Evolutionary conservation across 495 filamentous ascomycete genomes (phyloP).

Genomic region (Xylaria flabelliformis): DNA sequence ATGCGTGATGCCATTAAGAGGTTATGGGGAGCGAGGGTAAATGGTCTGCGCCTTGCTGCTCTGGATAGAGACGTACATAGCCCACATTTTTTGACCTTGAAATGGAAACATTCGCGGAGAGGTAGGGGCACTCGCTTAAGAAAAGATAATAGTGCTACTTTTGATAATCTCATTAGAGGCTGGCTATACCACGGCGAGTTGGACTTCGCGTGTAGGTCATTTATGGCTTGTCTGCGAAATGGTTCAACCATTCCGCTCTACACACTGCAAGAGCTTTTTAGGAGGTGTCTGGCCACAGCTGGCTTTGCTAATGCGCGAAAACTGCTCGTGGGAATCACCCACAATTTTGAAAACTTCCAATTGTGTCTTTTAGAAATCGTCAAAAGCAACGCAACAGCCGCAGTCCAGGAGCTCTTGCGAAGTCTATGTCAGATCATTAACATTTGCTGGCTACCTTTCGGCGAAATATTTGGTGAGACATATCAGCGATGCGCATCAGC

Average conservation of each 20-base stretch:
- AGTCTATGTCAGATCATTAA: constrained; percentile 33
- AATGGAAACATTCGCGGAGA: background rate
- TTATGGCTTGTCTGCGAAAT: constrained; percentile 43
- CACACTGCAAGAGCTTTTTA: constrained; percentile 44
- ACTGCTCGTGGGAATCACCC: constrained; percentile 38
- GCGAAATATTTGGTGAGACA: constrained; percentile 23
- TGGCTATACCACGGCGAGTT: constrained; percentile 47
- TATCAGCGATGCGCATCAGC: background rate
- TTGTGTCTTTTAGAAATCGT: constrained; percentile 10
- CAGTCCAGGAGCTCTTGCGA: constrained; percentile 24
- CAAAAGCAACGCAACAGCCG: background rate
- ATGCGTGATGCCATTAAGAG: constrained; percentile 49
- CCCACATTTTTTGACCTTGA: background rate
- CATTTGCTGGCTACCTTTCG: constrained; percentile 31
- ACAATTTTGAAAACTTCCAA: constrained; percentile 33
- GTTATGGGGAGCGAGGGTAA: constrained; percentile 44
- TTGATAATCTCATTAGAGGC: constrained; percentile 47
- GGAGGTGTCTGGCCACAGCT: constrained; percentile 36
- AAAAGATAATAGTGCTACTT: constrained; percentile 32
- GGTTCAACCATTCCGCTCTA: constrained; percentile 31
- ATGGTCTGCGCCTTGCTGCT: constrained; percentile 31
- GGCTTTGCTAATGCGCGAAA: constrained; percentile 39
- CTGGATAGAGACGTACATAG: constrained; percentile 8
- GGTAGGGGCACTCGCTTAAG: background rate
- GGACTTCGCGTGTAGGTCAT: constrained; percentile 42